Conservation (phyloP, 345 rosid species). For the Lepidium aucheri region DNA sequence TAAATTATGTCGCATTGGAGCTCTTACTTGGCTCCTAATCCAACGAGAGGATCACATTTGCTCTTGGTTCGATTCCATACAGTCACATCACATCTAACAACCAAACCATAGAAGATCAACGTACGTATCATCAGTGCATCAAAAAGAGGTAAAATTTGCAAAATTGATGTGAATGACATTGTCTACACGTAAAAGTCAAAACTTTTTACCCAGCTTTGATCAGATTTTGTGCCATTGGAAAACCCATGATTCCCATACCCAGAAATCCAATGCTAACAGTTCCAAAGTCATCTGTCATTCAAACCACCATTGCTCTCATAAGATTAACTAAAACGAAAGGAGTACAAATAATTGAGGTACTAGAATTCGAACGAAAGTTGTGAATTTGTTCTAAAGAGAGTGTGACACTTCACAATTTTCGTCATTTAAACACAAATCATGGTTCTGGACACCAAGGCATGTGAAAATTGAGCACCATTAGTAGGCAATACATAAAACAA, state of each 20-base stretch:
- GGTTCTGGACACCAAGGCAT: background rate
- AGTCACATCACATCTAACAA: conserved; percentile 68
- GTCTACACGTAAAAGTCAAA: background rate
- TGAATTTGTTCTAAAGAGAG: background rate
- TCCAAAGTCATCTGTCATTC: conserved; percentile 19
- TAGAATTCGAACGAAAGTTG: background rate
- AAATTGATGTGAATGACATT: background rate
- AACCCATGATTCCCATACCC: conserved; percentile 92
- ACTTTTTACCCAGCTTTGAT: conserved; percentile 72
- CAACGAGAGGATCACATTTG: conserved; percentile 82
- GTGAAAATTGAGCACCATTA: background rate
- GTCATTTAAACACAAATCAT: background rate
- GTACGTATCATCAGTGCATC: background rate
- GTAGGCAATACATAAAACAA: background rate
- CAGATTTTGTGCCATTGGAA: conserved; percentile 94
- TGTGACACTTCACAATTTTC: background rate
- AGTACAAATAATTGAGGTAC: background rate
- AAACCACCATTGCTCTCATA: background rate
- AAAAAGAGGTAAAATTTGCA: background rate
- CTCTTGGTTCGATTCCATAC: conserved; percentile 92
- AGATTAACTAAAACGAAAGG: background rate
- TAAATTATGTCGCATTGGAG: background rate
- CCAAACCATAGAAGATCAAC: background rate
- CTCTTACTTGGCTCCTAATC: conserved; percentile 83
- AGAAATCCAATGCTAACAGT: conserved; percentile 66